A percentile compares a stretch with the other conserved stretches of the same genome.
Conservation (phyloP, 495 filamentous ascomycete genomes). For the Chaetomium cochliodes region DNA sequence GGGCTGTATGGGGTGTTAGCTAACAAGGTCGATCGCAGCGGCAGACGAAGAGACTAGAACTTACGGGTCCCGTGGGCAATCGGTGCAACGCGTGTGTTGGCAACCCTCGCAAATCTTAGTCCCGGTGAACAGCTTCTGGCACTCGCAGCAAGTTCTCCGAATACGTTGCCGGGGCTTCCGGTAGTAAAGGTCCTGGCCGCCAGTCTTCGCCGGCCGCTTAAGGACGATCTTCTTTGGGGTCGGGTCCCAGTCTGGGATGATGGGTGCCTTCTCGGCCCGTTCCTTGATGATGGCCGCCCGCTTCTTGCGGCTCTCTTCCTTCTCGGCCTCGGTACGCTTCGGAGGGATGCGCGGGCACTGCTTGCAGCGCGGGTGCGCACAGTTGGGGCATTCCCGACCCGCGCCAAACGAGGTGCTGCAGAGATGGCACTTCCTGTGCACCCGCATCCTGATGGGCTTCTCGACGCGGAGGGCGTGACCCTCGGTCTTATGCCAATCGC, state of each 20-base stretch:
- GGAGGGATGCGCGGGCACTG: conserved; percentile 72
- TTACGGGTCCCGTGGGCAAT: conserved; percentile 80
- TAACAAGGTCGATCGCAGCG: background rate
- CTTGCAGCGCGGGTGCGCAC: conserved; percentile 75
- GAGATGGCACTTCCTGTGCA: conserved; percentile 78
- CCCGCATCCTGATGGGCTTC: conserved; percentile 87
- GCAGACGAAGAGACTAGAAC: conserved; percentile 37
- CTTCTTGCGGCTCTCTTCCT: conserved; percentile 46
- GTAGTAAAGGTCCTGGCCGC: conserved; percentile 68
- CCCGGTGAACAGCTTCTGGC: conserved; percentile 59
- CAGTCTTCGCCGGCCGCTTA: conserved; percentile 61
- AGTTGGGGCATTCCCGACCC: conserved; percentile 64
- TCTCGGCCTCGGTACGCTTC: conserved; percentile 53
- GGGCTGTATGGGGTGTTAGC: conserved; percentile 48
- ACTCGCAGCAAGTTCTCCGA: conserved; percentile 73
- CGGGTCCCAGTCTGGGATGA: conserved; percentile 49
- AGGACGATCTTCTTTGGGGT: conserved; percentile 48
- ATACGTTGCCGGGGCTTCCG: conserved; percentile 67
- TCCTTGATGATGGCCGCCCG: conserved; percentile 49
- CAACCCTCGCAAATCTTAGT: conserved; percentile 62
- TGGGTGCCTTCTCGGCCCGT: conserved; percentile 48
- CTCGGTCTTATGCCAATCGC: conserved; percentile 63
- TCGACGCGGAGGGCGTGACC: conserved; percentile 69
- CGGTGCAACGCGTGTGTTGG: conserved; percentile 73
- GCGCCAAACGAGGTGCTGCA: conserved; percentile 65